These are phyloP conservation scores for Daedaleopsis nitida DNA, from an alignment of 768 basidiomycete genomes.

Conservation along the genomic window DNA sequence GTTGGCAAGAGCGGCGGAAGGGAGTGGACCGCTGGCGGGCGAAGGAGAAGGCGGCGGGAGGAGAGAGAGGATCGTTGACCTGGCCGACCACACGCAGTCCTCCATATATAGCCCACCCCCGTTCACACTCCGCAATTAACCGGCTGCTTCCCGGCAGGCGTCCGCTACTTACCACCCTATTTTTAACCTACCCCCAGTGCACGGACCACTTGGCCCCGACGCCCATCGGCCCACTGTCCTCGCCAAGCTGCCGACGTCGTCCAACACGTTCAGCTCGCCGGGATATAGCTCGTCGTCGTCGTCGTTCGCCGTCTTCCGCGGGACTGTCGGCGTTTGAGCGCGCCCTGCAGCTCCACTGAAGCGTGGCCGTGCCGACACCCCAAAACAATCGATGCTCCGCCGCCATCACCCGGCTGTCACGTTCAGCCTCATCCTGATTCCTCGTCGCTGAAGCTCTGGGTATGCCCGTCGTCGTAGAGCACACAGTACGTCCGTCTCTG, in stretches of 20 bases:
- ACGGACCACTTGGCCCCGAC: conserved; percentile 9
- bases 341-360: too few relatives aligned
- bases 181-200: conserved; percentile 6
- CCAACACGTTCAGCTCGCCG: too few relatives aligned
- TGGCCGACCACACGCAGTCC: not conserved
- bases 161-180: conserved; percentile 9
- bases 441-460: too few relatives aligned
- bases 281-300: too few relatives aligned
- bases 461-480: too few relatives aligned
- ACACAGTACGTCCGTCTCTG: too few relatives aligned
- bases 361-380: not conserved
- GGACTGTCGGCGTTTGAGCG: too few relatives aligned
- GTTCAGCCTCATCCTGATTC: not conserved
- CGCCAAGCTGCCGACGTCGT: too few relatives aligned
- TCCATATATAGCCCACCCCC: conserved; percentile 21
- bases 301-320: too few relatives aligned
- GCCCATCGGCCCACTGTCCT: not conserved
- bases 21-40: conserved; percentile 14
- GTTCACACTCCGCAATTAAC: conserved; percentile 20
- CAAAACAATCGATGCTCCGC: not conserved
- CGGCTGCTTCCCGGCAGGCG: conserved; percentile 3
- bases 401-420: too few relatives aligned
- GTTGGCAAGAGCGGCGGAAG: conserved; percentile 6
- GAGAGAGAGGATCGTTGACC: conserved; percentile 13
- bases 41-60: conserved; percentile 15